These are phyloP conservation scores for Ambrosiella beaveri DNA, from an alignment of 2,329 filamentous ascomycete genomes.

Conservation along the genomic window DNA sequence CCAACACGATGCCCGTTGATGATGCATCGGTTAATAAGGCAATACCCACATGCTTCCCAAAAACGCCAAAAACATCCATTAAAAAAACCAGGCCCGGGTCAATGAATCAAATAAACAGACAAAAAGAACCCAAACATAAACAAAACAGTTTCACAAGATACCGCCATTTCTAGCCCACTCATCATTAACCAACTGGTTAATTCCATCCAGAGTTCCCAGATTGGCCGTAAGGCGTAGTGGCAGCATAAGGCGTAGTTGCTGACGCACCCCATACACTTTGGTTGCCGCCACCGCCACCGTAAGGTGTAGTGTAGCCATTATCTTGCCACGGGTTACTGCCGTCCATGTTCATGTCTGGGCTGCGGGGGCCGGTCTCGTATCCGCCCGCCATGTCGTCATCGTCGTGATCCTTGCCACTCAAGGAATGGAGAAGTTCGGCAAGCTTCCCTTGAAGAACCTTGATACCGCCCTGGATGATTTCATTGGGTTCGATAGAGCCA, in stretches of 20 bases:
- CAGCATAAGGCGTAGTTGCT: conserved; percentile 28
- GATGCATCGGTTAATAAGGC: neutral
- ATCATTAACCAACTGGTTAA: conserved; percentile 1
- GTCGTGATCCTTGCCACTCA: conserved; percentile 36
- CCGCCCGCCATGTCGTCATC: conserved; percentile 23
- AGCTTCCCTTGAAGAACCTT: conserved; percentile 80
- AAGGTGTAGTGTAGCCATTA: conserved; percentile 54
- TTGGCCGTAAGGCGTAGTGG: conserved; percentile 27
- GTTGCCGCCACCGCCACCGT: conserved; percentile 36
- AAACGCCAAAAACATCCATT: conserved; percentile 6
- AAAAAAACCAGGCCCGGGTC: neutral
- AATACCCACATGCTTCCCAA: neutral
- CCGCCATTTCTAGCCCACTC: neutral
- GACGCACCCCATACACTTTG: conserved; percentile 46
- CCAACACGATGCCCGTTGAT: neutral
- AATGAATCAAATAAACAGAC: neutral
- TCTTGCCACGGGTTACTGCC: conserved; percentile 40
- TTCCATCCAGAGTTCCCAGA: conserved; percentile 15
- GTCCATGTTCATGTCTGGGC: conserved; percentile 45
- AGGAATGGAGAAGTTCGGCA: conserved; percentile 54
- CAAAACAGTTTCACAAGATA: neutral
- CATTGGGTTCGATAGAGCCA: conserved; percentile 75
- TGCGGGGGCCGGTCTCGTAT: conserved; percentile 46
- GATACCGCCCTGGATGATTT: conserved; percentile 77
- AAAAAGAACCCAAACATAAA: conserved; percentile 2